Evolutionary conservation across 257 asterid species (phyloP).

Genomic region (Coffea canephora): DNA sequence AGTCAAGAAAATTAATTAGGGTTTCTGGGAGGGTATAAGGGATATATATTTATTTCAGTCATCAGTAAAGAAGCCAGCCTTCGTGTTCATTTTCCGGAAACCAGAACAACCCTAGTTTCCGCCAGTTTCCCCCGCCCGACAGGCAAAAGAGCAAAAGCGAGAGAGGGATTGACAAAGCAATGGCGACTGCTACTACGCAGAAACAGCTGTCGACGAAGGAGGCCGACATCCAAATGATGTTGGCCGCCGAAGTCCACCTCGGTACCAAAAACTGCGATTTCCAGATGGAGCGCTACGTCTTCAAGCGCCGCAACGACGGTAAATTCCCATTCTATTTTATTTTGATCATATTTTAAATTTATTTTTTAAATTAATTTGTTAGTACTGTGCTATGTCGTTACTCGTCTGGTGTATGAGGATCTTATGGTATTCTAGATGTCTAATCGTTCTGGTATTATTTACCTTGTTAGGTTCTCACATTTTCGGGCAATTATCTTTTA

Average conservation of each 20-base stretch:
- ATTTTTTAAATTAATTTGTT: background rate
- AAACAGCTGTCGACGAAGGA: constrained; percentile 34
- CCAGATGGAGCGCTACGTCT: constrained; percentile 43
- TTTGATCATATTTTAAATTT: background rate
- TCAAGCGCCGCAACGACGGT: constrained; percentile 49
- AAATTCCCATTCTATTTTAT: too few relatives aligned
- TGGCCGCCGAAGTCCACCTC: constrained; percentile 47
- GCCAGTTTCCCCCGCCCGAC: background rate
- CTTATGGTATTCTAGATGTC: background rate
- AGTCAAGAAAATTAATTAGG: background rate
- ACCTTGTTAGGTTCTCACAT: background rate
- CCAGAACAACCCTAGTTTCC: background rate
- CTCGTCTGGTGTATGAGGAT: background rate
- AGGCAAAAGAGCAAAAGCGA: background rate
- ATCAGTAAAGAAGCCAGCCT: too few relatives aligned
- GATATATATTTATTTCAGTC: background rate
- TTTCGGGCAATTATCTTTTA: background rate
- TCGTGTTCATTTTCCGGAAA: too few relatives aligned
- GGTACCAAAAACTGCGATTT: constrained; percentile 44
- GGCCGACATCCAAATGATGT: constrained; percentile 41
- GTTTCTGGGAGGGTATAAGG: constrained; percentile 1
- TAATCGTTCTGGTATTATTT: background rate
- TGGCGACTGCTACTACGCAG: constrained; percentile 17
- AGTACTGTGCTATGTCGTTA: too few relatives aligned
- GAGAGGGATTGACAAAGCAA: background rate